Conservation (phyloP, 2,329 filamentous ascomycete genomes). For the Pseudofabraea citricarpa region DNA sequence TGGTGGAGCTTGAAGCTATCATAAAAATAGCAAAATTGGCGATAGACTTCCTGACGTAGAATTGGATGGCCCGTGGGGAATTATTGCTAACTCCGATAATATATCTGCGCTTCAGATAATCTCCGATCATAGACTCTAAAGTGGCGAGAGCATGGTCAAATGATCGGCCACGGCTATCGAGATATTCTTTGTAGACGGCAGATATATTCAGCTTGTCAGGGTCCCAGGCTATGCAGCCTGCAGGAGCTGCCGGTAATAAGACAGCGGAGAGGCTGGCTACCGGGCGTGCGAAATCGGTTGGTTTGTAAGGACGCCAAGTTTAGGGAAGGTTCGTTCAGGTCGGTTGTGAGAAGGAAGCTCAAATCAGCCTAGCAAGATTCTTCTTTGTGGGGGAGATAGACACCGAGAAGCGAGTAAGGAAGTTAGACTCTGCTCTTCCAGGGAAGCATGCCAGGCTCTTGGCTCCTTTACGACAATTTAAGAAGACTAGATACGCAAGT, state of each 20-base stretch:
- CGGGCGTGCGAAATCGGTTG: neutral
- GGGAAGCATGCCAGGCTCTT: too few relatives aligned
- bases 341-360: neutral
- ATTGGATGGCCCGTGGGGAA: neutral
- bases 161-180: neutral
- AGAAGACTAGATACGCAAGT: neutral
- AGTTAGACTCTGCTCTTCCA: too few relatives aligned
- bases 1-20: neutral
- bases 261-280: neutral
- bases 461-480: neutral
- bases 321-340: neutral
- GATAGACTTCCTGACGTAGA: neutral
- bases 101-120: neutral
- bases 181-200: neutral
- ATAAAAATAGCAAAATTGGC: neutral
- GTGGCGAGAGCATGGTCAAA: neutral
- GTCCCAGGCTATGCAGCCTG: neutral
- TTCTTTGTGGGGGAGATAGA: neutral
- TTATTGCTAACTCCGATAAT: neutral
- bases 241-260: neutral
- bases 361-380: neutral
- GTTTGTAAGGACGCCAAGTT: neutral
- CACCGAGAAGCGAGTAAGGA: too few relatives aligned
- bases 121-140: neutral
- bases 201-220: neutral